These are phyloP conservation scores for Yamadazyma mexicana DNA, from an alignment of 1,139 yeast species.

Conservation along the genomic window DNA sequence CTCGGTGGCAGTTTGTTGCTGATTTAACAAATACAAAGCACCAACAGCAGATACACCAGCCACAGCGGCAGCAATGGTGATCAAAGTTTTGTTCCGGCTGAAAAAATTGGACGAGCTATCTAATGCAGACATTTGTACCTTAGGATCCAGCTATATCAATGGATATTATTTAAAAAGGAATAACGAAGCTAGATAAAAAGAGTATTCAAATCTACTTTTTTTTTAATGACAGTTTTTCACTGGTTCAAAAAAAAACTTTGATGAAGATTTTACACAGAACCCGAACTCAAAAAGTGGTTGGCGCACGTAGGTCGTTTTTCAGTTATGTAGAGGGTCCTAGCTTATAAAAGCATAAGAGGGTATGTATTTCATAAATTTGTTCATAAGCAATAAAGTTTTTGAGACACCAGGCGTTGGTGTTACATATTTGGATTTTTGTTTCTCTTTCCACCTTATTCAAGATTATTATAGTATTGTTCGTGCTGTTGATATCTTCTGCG, in stretches of 20 bases:
- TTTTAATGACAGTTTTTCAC: slow-evolving; percentile 19
- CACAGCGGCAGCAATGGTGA: slow-evolving; percentile 59
- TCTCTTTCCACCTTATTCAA: slow-evolving; percentile 15
- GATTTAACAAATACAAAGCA: slow-evolving; percentile 18
- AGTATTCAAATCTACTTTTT: not conserved
- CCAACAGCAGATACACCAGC: slow-evolving; percentile 66
- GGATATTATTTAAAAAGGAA: not conserved
- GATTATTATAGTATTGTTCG: slow-evolving; percentile 31
- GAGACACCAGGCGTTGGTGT: too few species aligned
- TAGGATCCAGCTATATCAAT: not conserved
- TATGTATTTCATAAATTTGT: not conserved
- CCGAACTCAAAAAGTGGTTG: not conserved
- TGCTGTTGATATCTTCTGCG: slow-evolving; percentile 40
- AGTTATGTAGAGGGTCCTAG: too few species aligned
- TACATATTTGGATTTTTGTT: too few species aligned
- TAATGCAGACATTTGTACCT: slow-evolving; percentile 11
- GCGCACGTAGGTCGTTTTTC: too few species aligned
- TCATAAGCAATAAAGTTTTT: not conserved
- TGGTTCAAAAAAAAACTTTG: slow-evolving; percentile 14
- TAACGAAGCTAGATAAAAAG: not conserved
- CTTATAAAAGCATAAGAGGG: too few species aligned
- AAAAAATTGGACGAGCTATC: slow-evolving; percentile 35
- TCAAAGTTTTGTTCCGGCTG: slow-evolving; percentile 58
- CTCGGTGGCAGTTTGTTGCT: slow-evolving; percentile 5
- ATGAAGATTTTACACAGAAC: not conserved